A percentile compares a stretch with the other conserved stretches of the same genome.
phyloP scores from a whole-genome alignment of 257 asterid species.

The Sherardia arvensis region DNA sequence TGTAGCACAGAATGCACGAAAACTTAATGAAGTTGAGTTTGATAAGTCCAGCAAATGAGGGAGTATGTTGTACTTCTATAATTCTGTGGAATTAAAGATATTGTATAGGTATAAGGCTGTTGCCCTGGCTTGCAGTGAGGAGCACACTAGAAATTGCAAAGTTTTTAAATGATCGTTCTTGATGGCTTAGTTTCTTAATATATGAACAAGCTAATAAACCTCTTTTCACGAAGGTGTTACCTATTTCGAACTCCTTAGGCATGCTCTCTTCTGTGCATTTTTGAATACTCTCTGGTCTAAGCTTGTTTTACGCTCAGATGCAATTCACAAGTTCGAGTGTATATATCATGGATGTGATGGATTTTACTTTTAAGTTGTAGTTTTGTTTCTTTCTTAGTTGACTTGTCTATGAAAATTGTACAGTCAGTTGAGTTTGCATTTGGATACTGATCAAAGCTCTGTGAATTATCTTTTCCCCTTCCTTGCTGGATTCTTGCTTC shows the following conservation, averaged over 20 bases:
- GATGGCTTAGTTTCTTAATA: not conserved
- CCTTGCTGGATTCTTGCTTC: too few relatives aligned
- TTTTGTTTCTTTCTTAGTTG: not conserved
- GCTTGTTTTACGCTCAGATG: not conserved
- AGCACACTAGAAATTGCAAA: not conserved
- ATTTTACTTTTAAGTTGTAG: not conserved
- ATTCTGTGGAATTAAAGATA: not conserved
- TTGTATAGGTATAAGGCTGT: not conserved
- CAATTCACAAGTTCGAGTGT: not conserved
- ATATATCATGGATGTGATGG: not conserved
- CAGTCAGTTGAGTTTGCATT: too few relatives aligned
- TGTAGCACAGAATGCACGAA: not conserved
- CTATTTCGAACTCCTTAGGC: not conserved
- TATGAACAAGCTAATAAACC: not conserved
- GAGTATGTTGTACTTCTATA: not conserved
- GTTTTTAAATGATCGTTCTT: not conserved
- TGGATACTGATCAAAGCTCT: not conserved
- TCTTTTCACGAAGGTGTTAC: not conserved
- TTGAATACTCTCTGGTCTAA: not conserved
- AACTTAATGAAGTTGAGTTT: not conserved
- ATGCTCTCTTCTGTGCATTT: not conserved
- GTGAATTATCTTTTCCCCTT: not conserved
- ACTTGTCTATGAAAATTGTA: not conserved
- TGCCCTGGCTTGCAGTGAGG: not conserved
- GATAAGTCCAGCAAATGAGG: not conserved